A percentile compares a stretch with the other conserved stretches of the same genome.
Conservation (phyloP, 2,329 filamentous ascomycete genomes). For the Ophiocordyceps australis region DNA sequence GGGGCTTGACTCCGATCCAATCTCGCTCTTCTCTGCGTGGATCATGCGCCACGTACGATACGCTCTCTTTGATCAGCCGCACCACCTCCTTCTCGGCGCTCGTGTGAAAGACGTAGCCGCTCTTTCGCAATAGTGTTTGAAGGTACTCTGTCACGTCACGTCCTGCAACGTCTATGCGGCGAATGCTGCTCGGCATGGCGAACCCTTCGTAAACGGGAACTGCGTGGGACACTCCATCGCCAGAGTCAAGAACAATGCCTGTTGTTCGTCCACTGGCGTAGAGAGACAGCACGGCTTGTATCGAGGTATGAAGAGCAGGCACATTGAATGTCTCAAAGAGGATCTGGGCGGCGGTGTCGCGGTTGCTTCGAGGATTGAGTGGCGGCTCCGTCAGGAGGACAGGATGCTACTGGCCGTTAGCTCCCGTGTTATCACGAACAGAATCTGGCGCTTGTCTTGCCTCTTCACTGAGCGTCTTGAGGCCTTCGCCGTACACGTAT, state of each 20-base stretch:
- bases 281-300: conserved; percentile 88
- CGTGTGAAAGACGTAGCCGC: conserved; percentile 87
- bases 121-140: conserved; percentile 79
- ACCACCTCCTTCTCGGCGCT: conserved; percentile 99
- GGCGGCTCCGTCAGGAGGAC: conserved; percentile 93
- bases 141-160: conserved; percentile 92
- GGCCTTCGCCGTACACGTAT: conserved; percentile 85
- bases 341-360: conserved; percentile 91
- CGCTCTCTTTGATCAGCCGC: conserved; percentile 86
- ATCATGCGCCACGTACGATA: conserved; percentile 79
- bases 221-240: conserved; percentile 91
- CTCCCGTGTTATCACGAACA: neutral
- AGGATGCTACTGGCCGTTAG: conserved; percentile 46
- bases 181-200: conserved; percentile 87
- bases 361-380: conserved; percentile 85
- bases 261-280: conserved; percentile 94
- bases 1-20: conserved; percentile 66
- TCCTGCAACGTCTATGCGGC: conserved; percentile 88
- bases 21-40: conserved; percentile 93
- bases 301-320: conserved; percentile 87
- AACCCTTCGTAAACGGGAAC: conserved; percentile 98
- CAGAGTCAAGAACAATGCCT: conserved; percentile 85
- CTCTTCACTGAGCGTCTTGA: conserved; percentile 96
- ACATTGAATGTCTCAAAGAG: conserved; percentile 99
- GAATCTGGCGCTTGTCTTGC: conserved; percentile 21